phyloP scores from a whole-genome alignment of 1,284 basidiomycete genomes.

The Cryptococcus depauperatus region DNA sequence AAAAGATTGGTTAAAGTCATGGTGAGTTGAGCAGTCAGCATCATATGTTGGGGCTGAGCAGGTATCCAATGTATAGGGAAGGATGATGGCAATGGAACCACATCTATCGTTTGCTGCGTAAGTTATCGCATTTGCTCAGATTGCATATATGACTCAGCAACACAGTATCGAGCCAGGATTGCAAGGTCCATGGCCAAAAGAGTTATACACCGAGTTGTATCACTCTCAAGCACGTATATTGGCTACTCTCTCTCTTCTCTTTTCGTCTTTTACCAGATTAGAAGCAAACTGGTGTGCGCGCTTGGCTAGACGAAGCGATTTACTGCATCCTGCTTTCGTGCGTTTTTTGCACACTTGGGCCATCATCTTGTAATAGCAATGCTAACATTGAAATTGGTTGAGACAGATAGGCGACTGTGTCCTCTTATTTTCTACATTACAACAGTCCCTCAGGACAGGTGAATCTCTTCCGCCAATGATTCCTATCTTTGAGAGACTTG shows the following conservation, averaged over 20 bases:
- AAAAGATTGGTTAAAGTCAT: constrained; percentile 28
- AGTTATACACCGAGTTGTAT: constrained; percentile 31
- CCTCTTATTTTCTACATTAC: constrained; percentile 33
- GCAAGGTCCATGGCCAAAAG: constrained; percentile 43
- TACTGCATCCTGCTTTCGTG: constrained; percentile 41
- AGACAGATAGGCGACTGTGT: constrained; percentile 38
- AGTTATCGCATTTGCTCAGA: too few species aligned
- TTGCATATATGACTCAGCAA: too few species aligned
- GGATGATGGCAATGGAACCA: constrained; percentile 24
- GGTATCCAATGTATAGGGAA: constrained; percentile 13
- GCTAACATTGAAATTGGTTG: not conserved
- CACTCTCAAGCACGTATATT: constrained; percentile 25
- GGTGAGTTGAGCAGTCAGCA: constrained; percentile 16
- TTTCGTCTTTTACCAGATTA: constrained; percentile 31
- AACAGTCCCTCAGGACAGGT: constrained; percentile 30
- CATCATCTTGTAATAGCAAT: not conserved
- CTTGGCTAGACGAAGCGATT: constrained; percentile 19
- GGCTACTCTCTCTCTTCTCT: constrained; percentile 27
- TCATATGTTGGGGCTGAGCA: not conserved
- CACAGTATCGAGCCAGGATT: too few species aligned
- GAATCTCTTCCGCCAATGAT: constrained; percentile 36
- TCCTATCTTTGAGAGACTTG: constrained; percentile 39
- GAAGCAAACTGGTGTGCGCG: constrained; percentile 25
- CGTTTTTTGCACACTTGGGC: constrained; percentile 6
- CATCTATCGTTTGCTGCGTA: constrained; percentile 28